Evolutionary conservation across 176 grass and related monocot genomes (phyloP).

Genomic region (Urochloa ruziziensis): DNA sequence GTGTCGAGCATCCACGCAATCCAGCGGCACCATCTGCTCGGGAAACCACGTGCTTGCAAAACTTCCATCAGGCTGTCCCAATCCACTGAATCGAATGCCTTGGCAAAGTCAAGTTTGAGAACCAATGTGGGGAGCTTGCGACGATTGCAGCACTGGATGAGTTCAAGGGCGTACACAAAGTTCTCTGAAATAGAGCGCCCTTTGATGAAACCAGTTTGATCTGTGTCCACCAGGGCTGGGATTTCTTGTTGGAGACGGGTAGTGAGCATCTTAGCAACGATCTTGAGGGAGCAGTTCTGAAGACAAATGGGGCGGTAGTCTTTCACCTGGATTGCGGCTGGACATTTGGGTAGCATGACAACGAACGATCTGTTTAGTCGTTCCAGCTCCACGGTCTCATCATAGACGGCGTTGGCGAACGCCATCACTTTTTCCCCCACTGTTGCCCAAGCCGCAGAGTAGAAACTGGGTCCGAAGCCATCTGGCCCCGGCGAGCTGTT

Average conservation of each 20-base stretch:
- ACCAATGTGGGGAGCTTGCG: background rate
- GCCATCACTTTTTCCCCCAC: background rate
- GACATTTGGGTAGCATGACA: background rate
- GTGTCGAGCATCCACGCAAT: background rate
- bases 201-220: background rate
- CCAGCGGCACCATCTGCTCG: background rate
- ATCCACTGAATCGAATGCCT: background rate
- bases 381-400: accelerated
- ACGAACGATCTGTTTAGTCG: background rate
- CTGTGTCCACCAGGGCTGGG: accelerated
- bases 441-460: accelerated
- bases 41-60: background rate
- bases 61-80: accelerated
- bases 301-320: background rate
- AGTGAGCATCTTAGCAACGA: background rate
- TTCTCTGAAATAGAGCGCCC: background rate
- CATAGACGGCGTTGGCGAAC: background rate
- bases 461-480: background rate
- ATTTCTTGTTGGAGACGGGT: background rate
- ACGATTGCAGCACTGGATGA: background rate
- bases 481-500: background rate
- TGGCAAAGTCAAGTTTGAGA: background rate
- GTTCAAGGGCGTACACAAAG: background rate
- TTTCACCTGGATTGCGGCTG: accelerated
- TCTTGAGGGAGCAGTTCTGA: background rate